Percentiles rank a stretch among this genome's conserved stretches.
Evolutionary conservation across 208 protist species (phyloP).

Genomic region (Leishmania major): DNA sequence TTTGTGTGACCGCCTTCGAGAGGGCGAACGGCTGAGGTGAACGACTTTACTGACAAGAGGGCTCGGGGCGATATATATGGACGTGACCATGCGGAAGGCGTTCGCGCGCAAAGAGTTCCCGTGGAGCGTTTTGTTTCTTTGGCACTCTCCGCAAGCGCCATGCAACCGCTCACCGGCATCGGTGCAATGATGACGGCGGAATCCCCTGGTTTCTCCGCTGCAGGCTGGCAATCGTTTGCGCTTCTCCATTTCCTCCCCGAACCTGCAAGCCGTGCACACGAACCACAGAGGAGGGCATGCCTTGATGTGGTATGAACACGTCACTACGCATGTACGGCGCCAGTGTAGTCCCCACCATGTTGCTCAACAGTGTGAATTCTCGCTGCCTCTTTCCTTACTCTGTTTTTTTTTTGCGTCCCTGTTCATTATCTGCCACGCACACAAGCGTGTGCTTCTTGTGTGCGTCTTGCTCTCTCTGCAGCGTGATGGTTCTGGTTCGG

Average conservation of each 20-base stretch:
- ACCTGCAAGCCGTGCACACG: no score
- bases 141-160: not conserved
- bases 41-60: not conserved
- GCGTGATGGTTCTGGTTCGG: not conserved
- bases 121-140: not conserved
- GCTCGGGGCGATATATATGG: not conserved
- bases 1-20: not conserved
- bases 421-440: not conserved
- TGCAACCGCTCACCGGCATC: not conserved
- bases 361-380: not conserved
- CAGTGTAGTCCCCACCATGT: not conserved
- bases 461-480: not conserved
- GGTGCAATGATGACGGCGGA: not conserved
- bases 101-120: not conserved
- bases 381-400: not conserved
- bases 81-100: not conserved
- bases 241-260: no score
- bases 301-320: not conserved
- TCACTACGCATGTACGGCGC: not conserved
- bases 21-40: not conserved
- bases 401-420: not conserved
- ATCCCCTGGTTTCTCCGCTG: not conserved
- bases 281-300: not conserved
- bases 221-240: no score
- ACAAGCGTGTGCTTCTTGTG: not conserved